Evolutionary conservation across 164 flowering plant species (phyloP), one percentile per base, ranked within the genome.

Genomic region (Umbilicus rupestris): DNA sequence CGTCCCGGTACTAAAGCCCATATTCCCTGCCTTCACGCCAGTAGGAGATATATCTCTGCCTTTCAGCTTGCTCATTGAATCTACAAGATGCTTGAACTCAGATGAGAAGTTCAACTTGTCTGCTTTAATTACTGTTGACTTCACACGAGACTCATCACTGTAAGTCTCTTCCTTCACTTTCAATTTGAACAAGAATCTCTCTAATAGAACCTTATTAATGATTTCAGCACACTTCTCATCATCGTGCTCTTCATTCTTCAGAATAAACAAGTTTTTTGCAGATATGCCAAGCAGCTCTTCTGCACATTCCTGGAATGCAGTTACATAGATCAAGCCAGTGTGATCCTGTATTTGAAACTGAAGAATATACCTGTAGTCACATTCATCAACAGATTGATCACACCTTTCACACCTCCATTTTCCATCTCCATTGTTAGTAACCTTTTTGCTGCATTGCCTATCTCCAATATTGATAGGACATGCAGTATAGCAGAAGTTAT

Each of bases 261-360:
- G 35, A 59, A 37, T 44, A 66, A 83, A 85, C 83, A 95, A 65
- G 1, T 81, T 85, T 68, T 92, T 88, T 2, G 99, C 99, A 66
- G 95, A 63, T 19, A 84, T 52, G 63, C 98, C 96, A 83, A 95
- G 71, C 46, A 95, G 83, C 66, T 92, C 95, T 75, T 85, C 92
- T 14, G 95, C 99, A 64, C 70, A 33, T 74, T 95, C 99, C 79
- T 95, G 98, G 69, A 95, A 95, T n/a, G 93, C 97, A 69, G 98
- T 95, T 39, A 84, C 97, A 94, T 95, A 95, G 20, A 95, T 86
- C 37, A 79, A 17, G 64, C 96, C 96, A 16, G 97, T 88, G 63
- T 90, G 91, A 55, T 95, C 99, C 82, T 87, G 91, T 76, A 95
- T 83, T 75, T 92, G 98, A 33, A 88, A 69, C 77, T 87, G 91